Evolutionary conservation across 2,329 filamentous ascomycete species (phyloP).

Genomic region (Neofusicoccum cordaticola): DNA sequence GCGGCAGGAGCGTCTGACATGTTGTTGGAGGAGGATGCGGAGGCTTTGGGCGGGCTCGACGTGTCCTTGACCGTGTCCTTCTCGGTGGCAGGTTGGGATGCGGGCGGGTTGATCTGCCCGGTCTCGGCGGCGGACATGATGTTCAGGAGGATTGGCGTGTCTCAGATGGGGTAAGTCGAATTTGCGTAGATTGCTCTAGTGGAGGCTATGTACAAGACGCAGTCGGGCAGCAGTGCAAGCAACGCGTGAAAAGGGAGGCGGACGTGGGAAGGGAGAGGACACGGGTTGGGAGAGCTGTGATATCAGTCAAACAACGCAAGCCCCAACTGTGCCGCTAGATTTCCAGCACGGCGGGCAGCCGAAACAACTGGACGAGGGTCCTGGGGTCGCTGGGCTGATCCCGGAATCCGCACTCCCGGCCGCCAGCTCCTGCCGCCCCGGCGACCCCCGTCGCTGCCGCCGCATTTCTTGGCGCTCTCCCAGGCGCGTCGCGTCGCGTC

Average conservation of each 20-base stretch:
- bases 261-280: neutral
- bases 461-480: neutral
- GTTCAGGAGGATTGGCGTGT: constrained; percentile 16
- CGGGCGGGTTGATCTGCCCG: constrained; percentile 9
- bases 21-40: neutral
- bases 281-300: neutral
- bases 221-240: neutral
- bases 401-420: neutral
- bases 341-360: neutral
- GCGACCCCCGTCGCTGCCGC: neutral
- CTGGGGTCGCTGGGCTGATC: neutral
- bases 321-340: neutral
- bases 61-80: neutral
- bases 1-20: constrained; percentile 7
- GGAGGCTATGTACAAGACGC: neutral
- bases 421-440: neutral
- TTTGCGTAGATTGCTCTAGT: constrained; percentile 5
- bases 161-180: constrained; percentile 3
- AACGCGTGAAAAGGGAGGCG: neutral
- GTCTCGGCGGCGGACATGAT: constrained; percentile 17
- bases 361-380: neutral
- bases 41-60: neutral
- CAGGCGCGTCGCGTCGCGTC: constrained; percentile 24
- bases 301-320: neutral
- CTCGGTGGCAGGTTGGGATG: neutral